Conservation (phyloP, 441 rosid species). For the Eruca vesicaria region DNA sequence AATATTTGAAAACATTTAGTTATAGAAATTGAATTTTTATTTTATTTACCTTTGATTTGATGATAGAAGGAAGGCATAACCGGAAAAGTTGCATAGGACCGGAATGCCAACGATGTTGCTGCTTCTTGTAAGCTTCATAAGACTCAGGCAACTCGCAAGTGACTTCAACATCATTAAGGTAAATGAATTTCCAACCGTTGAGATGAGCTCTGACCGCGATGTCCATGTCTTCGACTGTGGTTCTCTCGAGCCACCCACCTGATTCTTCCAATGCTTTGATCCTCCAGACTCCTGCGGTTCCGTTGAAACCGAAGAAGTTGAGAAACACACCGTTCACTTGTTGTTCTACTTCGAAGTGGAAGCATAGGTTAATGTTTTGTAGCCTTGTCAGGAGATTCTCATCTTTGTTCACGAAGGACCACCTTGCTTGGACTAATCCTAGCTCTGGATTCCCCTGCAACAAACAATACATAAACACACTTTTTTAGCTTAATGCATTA, state of each 20-base stretch:
- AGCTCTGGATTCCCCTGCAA: conserved; percentile 81
- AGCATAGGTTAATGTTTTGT: conserved; percentile 83
- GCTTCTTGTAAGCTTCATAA: conserved; percentile 93
- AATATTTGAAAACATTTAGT: not conserved
- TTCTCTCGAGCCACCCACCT: conserved; percentile 95
- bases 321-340: conserved; percentile 82
- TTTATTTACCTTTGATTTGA: conserved; percentile 64
- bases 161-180: conserved; percentile 76
- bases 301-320: conserved; percentile 94
- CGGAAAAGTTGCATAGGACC: conserved; percentile 98
- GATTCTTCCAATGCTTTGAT: conserved; percentile 87
- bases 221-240: conserved; percentile 96
- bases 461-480: not conserved
- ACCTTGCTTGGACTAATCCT: conserved; percentile 87
- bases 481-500: not conserved
- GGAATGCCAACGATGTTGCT: conserved; percentile 96
- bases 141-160: conserved; percentile 90
- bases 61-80: conserved; percentile 72
- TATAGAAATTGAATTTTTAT: not conserved
- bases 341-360: conserved; percentile 95
- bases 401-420: conserved; percentile 91
- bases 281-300: conserved; percentile 97
- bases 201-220: conserved; percentile 93
- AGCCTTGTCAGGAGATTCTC: conserved; percentile 89
- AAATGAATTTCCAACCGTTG: conserved; percentile 82